These are phyloP conservation scores for Candida schatavii DNA, from an alignment of 805 yeast species.

Conservation along the genomic window DNA sequence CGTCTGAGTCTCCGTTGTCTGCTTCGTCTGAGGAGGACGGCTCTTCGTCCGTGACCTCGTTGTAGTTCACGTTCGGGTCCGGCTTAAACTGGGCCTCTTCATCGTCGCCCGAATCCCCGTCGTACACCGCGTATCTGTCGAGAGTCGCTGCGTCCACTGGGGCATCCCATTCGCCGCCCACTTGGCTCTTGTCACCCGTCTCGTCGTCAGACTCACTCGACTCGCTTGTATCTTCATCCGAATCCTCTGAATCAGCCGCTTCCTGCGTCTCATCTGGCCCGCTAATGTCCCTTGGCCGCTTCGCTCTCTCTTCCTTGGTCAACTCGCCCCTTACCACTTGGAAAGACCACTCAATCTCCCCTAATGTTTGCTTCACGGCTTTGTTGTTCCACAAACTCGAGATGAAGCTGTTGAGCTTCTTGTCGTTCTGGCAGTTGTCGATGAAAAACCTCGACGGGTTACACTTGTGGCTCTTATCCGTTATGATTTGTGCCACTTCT, in stretches of 20 bases:
- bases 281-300: constrained; percentile 23
- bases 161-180: constrained; percentile 14
- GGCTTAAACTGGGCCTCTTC: constrained; percentile 22
- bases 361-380: constrained; percentile 30
- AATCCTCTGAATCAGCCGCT: constrained; percentile 18
- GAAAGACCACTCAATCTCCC: constrained; percentile 43
- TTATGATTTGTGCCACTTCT: constrained; percentile 22
- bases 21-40: constrained; percentile 38
- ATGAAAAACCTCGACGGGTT: constrained; percentile 51
- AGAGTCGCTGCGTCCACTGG: constrained; percentile 13
- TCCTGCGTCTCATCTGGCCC: constrained; percentile 18
- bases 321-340: constrained; percentile 47
- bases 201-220: constrained; percentile 16
- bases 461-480: constrained; percentile 23
- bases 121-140: constrained; percentile 35
- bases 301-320: constrained; percentile 32
- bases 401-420: constrained; percentile 42
- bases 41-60: constrained; percentile 66
- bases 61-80: constrained; percentile 45
- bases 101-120: constrained; percentile 35
- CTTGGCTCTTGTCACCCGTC: constrained; percentile 22
- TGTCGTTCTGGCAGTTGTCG: constrained; percentile 36
- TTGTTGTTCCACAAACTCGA: constrained; percentile 48
- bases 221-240: constrained; percentile 14
- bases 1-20: constrained; percentile 9